Evolutionary conservation across 345 rosid species (phyloP), one percentile per base, ranked within the genome.

Genomic region (Syzygium oleosum): DNA sequence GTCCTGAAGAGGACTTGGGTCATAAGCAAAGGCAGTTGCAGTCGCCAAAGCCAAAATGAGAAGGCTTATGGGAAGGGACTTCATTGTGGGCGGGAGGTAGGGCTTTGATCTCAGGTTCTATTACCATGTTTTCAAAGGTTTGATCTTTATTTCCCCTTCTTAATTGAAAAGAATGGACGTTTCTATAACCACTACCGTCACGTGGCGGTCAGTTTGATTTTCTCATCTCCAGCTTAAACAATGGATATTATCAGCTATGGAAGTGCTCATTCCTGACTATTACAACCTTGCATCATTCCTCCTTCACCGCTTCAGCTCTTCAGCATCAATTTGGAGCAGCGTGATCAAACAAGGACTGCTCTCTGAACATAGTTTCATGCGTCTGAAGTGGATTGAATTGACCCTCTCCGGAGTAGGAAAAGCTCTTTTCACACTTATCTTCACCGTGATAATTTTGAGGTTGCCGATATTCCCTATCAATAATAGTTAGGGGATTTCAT

Each of bases 1-100:
- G 88, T 91, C 93, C 87, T 90, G 90, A 7, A 92, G 88, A 52
- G 88, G 90, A 27, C 85, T 65, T 1, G 91, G 91, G 54, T 90
- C 90, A 52, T 41, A 89, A 12, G 92, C 92, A n/a, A 51, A 86
- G 80, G 84, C 84, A 31, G 85, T n/a, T 1, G 56, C 46, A 58
- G 78, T 84, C 12, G 88, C 78, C 63, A 87, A 84, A 61, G 85
- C 88, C 87, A 90, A 65, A 55, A 88, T n/a, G 55, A 79, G 86
- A 34, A 85, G 46, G 13, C 73, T n/a, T n/a, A 31, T 85, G 52
- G 41, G 6, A 29, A 84, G 46, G 52, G 56, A 68, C 34, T 85
- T 52, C 89, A 88, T 84, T n/a, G 51, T 25, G 84, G 73, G 16
- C 68, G 0, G 17, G 17, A 25, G 31, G n/a, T 61, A 11, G 31